Evolutionary conservation across 768 basidiomycete genomes (phyloP).

Genomic region (Rhizopogon sp.): DNA sequence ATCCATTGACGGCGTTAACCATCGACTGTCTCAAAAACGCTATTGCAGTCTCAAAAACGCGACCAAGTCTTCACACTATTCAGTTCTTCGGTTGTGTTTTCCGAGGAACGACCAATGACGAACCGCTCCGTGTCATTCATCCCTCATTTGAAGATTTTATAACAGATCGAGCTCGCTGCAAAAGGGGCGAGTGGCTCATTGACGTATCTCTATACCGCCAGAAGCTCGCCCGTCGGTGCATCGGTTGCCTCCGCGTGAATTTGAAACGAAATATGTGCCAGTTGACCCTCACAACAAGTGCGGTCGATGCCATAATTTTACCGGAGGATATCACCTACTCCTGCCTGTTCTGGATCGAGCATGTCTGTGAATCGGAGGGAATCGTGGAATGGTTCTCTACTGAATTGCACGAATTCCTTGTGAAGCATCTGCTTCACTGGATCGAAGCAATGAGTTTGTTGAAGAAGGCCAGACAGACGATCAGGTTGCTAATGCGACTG

Average conservation of each 20-base stretch:
- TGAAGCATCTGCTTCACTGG: conserved; percentile 27
- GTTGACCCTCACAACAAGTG: conserved; percentile 14
- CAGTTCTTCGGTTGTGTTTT: conserved; percentile 20
- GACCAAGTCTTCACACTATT: conserved; percentile 26
- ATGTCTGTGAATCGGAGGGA: conserved; percentile 13
- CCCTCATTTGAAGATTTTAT: conserved; percentile 31
- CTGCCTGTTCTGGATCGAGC: conserved; percentile 23
- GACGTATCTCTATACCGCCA: conserved; percentile 17
- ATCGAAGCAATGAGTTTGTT: conserved; percentile 28
- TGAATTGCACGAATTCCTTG: conserved; percentile 17
- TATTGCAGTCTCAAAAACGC: conserved; percentile 7
- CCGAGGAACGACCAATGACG: conserved; percentile 19
- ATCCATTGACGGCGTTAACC: conserved; percentile 18
- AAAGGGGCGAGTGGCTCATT: conserved; percentile 24
- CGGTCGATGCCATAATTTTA: conserved; percentile 10
- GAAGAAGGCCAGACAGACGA: conserved; percentile 27
- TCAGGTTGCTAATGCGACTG: conserved; percentile 18
- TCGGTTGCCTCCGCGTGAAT: conserved; percentile 8
- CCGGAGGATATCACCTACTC: conserved; percentile 23
- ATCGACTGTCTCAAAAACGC: conserved; percentile 22
- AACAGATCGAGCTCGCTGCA: conserved; percentile 23
- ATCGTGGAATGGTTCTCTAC: conserved; percentile 5
- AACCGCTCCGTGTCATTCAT: conserved; percentile 27
- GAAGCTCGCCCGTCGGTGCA: conserved; percentile 20
- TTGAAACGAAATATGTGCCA: conserved; percentile 23